Evolutionary conservation across 2,329 filamentous ascomycete genomes (phyloP), one percentile per base, ranked within the genome.

Genomic region (Colletotrichum chrysophilum): DNA sequence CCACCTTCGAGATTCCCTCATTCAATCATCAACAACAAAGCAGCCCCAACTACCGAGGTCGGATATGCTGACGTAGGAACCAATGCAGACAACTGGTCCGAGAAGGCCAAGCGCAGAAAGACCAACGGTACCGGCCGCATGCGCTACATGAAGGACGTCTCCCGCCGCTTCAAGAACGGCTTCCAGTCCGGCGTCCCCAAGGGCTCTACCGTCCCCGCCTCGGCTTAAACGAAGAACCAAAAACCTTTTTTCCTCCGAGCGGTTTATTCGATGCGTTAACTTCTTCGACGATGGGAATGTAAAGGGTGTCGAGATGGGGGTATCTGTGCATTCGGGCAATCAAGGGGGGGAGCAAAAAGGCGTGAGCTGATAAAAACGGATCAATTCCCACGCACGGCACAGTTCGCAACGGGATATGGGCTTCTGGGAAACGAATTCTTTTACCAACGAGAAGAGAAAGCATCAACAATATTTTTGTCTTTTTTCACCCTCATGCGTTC

Each of bases 91-190:
- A 98, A 99, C 95, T 99, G 97, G 97, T 93, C 95, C 88, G 96
- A 98, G 93, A 99, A 99, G 95, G 96, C 96, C 84, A 98, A 98
- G 95, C 93, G 97, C 89, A 97, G 97, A 94, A 98, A 98, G 96
- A 98, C 96, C 86, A 96, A 95, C 87, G 97, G 97, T 85, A 96
- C 95, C 86, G 97, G 97, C 88, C 95, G 97, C 89, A 97, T 96
- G 94, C 93, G 95, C 87, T 95, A 96, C 91, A 92, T 99, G 87
- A 98, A 97, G 92, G 92, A 91, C 84, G 93, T 99, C 86, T 91
- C 96, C 86, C 94, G 97, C 88, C 93, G 93, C 90, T 98, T 98
- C 93, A 95, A 94, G 92, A 99, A 99, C 91, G 96, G 96, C 84
- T 99, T 99, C 95, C 96, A 95, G 91, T 92, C 89, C 82, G 97